These are phyloP conservation scores for Quercus aquifolioides DNA, from an alignment of 306 rosid species.

Conservation along the genomic window DNA sequence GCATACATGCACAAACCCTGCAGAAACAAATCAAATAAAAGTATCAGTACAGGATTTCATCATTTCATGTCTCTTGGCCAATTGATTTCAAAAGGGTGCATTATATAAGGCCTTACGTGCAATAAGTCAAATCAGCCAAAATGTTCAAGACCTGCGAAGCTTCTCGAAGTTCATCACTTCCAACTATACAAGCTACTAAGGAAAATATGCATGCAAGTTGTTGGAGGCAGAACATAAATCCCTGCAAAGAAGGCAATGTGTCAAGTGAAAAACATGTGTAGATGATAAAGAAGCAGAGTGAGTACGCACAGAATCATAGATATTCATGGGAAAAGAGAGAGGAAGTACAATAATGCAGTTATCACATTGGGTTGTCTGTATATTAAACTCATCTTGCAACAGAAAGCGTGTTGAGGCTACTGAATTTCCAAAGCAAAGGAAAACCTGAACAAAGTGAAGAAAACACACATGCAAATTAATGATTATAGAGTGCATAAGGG, in stretches of 20 bases:
- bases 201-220: slow-evolving; percentile 89
- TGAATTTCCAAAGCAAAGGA: slow-evolving; percentile 76
- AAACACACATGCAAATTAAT: neutral
- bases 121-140: slow-evolving; percentile 64
- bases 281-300: neutral
- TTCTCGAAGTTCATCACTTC: slow-evolving; percentile 62
- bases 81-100: slow-evolving; percentile 1
- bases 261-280: neutral
- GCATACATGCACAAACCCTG: slow-evolving; percentile 96
- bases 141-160: slow-evolving; percentile 68
- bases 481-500: neutral
- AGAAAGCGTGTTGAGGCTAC: slow-evolving; percentile 91
- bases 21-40: slow-evolving; percentile 20
- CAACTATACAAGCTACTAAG: slow-evolving; percentile 67
- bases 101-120: slow-evolving; percentile 59
- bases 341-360: slow-evolving; percentile 81
- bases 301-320: neutral
- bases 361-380: slow-evolving; percentile 83
- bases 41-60: slow-evolving; percentile 11
- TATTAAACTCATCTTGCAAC: slow-evolving; percentile 90
- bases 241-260: slow-evolving; percentile 32
- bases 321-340: slow-evolving; percentile 15
- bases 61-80: neutral
- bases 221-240: slow-evolving; percentile 71
- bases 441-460: slow-evolving; percentile 55